Evolutionary conservation across 176 grass and related monocot genomes (phyloP), one percentile per base, ranked within the genome.

Genomic region (Paspalum notatum): DNA sequence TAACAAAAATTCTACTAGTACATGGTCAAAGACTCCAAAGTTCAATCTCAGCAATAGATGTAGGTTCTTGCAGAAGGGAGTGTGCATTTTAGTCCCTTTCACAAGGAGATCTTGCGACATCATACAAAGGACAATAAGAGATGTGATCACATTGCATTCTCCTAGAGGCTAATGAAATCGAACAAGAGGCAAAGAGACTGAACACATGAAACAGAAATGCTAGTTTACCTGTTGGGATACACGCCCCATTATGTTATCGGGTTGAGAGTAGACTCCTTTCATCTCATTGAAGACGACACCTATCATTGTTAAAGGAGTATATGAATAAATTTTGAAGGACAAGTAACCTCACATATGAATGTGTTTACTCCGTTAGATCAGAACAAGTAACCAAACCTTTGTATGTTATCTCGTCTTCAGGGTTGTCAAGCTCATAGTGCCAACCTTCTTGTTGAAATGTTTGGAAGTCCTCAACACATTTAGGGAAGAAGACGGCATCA

Each of bases 231-330:
- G 92, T 70, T 99, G 92, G 63, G 88, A 82, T 62, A 84, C 83
- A 79, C 88, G 87, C 26, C 89, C 96, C 87, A 99, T 91, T 87
- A 99, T 77, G 67, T 93, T 99, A 88, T 99, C 96, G 17, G 90
- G 96, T 78, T 99, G 96, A 78, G 96, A 99, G 75, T 99, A 95
- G 71, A 99, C 90, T 88, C 96, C 92, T 91, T 99, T 99, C 96
- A 99, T 99, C 88, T 99, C 96, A 80, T 99, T 99, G 81, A 99
- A 99, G 44, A 99, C 96, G 44, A 99, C 96, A 86, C 96, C 96
- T 99, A 71, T 72, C 88, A 71, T 82, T 16, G 32, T 72, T 42
- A 57, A 32, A 71, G 58, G 9, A 82, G 77, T 82, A 76, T 47
- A 64, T 77, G 20, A 13, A 54, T 32, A 67, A 8, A 63, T 78